Conservation (phyloP, 257 asterid species). For the Rauvolfia tetraphylla region DNA sequence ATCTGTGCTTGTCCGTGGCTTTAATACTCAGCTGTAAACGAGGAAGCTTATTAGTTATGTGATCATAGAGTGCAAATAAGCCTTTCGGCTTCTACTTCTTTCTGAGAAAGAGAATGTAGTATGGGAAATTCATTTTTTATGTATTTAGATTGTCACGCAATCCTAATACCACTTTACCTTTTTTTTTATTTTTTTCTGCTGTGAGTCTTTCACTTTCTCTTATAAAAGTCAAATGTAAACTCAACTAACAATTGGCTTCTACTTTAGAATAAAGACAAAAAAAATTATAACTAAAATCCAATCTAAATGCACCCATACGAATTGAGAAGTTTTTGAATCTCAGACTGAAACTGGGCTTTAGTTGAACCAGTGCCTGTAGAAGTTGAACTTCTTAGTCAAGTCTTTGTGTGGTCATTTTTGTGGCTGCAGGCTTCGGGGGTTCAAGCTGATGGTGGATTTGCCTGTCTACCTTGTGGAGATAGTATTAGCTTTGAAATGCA, state of each 20-base stretch:
- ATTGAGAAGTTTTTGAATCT: not conserved
- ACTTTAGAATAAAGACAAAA: too few relatives aligned
- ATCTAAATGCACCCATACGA: too few relatives aligned
- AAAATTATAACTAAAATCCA: too few relatives aligned
- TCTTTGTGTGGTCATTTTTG: not conserved
- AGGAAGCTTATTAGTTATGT: not conserved
- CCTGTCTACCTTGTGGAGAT: not conserved
- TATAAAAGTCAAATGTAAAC: too few relatives aligned
- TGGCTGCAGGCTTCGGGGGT: not conserved
- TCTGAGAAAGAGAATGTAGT: not conserved
- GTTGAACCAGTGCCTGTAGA: not conserved
- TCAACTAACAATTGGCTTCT: too few relatives aligned
- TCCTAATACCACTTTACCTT: too few relatives aligned
- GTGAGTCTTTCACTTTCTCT: too few relatives aligned
- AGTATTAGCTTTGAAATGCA: too few relatives aligned
- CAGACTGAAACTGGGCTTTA: not conserved
- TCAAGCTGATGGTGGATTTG: not conserved
- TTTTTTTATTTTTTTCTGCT: too few relatives aligned
- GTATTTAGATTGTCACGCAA: too few relatives aligned
- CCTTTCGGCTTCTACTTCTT: not conserved
- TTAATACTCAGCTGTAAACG: not conserved
- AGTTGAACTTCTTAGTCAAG: not conserved
- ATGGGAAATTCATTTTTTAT: not conserved
- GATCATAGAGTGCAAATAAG: not conserved
- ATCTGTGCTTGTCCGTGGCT: not conserved